Percentiles rank a stretch among this genome's conserved stretches.
These are phyloP conservation scores for Symmetrospora coprosmae DNA, from an alignment of 768 basidiomycete genomes.

Conservation along the genomic window DNA sequence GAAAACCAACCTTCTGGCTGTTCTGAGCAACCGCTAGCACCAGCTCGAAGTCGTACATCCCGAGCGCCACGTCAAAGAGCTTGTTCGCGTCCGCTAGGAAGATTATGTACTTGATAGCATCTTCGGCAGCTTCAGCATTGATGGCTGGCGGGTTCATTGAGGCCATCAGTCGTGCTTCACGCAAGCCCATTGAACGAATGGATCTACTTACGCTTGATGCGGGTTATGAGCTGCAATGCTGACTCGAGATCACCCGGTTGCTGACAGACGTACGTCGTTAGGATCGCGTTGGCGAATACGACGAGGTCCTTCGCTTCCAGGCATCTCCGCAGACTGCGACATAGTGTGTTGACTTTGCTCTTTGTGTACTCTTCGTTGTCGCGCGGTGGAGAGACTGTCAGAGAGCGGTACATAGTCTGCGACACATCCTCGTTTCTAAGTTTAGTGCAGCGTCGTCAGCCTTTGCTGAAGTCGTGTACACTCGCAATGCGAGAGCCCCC, in stretches of 20 bases:
- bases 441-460: neutral
- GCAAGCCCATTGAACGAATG: neutral
- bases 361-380: neutral
- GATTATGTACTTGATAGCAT: conserved; percentile 95
- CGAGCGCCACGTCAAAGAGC: conserved; percentile 84
- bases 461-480: too few species aligned
- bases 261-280: conserved; percentile 87
- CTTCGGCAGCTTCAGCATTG: conserved; percentile 68
- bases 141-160: too few species aligned
- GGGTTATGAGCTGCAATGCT: conserved; percentile 58
- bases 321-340: conserved; percentile 58
- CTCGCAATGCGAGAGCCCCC: too few species aligned
- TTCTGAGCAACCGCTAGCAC: conserved; percentile 93
- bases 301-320: conserved; percentile 55
- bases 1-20: conserved; percentile 64
- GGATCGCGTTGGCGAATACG: conserved; percentile 73
- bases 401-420: conserved; percentile 32
- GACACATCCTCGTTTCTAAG: conserved; percentile 34
- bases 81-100: conserved; percentile 86
- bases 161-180: too few species aligned
- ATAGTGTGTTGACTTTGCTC: conserved; percentile 49
- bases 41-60: conserved; percentile 96
- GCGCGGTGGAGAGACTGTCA: neutral
- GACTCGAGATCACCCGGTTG: conserved; percentile 79
- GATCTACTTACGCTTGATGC: conserved; percentile 52